These are phyloP conservation scores for Umbelopsis sp. DNA, from an alignment of 192 early-diverging fungal genomes.

Conservation along the genomic window DNA sequence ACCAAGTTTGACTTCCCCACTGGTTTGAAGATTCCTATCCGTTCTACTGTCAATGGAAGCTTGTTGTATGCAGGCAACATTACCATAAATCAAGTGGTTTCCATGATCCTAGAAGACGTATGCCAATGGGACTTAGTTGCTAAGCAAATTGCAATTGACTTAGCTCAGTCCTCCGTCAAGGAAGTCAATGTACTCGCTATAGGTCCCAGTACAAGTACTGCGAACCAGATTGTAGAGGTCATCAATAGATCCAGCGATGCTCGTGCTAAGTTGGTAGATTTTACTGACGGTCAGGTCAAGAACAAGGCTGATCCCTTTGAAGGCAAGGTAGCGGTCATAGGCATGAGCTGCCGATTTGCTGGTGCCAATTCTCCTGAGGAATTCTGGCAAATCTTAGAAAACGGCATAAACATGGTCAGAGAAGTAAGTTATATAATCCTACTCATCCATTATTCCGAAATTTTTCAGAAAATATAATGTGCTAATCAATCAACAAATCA, in stretches of 20 bases:
- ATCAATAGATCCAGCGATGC: not conserved
- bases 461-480: not conserved
- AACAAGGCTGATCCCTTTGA: not conserved
- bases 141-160: not conserved
- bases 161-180: not conserved
- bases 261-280: slow-evolving; percentile 1
- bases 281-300: not conserved
- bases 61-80: not conserved
- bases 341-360: slow-evolving; percentile 9
- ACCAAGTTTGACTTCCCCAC: slow-evolving; percentile 4
- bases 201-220: not conserved
- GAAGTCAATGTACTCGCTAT: not conserved
- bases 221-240: not conserved
- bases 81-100: not conserved
- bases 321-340: slow-evolving; percentile 2
- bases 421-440: not conserved
- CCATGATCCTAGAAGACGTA: not conserved
- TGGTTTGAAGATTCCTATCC: not conserved
- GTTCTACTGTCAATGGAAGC: not conserved
- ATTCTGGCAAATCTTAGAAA: not conserved
- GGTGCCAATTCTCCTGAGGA: not conserved
- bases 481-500: not conserved
- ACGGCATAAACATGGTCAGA: not conserved
- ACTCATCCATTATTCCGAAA: no score
- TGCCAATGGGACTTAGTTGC: not conserved